A percentile compares a stretch with the other conserved stretches of the same genome.
Evolutionary conservation across 176 grass and related monocot species (phyloP).

Genomic region (Thalia dealbata): DNA sequence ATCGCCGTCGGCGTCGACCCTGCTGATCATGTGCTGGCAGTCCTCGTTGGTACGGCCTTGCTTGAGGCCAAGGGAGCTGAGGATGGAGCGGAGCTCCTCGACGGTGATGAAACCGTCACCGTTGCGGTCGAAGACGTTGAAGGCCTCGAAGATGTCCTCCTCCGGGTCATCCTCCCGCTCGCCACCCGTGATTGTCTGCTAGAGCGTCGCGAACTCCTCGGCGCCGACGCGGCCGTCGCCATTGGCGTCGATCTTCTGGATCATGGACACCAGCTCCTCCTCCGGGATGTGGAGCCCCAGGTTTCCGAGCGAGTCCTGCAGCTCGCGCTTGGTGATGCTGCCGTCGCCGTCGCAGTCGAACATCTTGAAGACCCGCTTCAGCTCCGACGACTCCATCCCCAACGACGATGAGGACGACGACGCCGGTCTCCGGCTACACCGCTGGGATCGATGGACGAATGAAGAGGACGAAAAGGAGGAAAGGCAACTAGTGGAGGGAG

Average conservation of each 20-base stretch:
- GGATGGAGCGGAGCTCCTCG: slow-evolving; percentile 14
- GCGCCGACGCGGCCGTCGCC: slow-evolving; percentile 9
- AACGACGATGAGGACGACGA: background rate
- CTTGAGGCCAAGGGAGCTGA: slow-evolving; percentile 13
- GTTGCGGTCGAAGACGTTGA: slow-evolving; percentile 15
- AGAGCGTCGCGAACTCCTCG: slow-evolving; percentile 10
- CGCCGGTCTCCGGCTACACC: too few relatives aligned
- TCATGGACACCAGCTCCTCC: slow-evolving; percentile 11
- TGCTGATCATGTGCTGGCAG: slow-evolving; percentile 11
- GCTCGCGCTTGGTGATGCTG: slow-evolving; percentile 10
- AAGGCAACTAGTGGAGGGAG: too few relatives aligned
- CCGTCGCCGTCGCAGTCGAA: slow-evolving; percentile 16
- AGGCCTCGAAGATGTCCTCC: slow-evolving; percentile 7
- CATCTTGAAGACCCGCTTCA: slow-evolving; percentile 19
- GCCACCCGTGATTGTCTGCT: slow-evolving; percentile 3
- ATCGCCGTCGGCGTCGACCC: slow-evolving; percentile 11
- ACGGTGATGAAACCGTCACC: slow-evolving; percentile 15
- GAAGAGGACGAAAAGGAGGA: too few relatives aligned
- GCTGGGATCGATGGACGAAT: too few relatives aligned
- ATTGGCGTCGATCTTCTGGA: slow-evolving; percentile 18
- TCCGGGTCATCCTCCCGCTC: slow-evolving; percentile 9
- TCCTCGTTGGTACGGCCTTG: slow-evolving; percentile 9
- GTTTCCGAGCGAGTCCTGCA: slow-evolving; percentile 13
- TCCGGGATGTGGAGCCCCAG: slow-evolving; percentile 6
- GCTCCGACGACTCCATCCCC: slow-evolving; percentile 10